A percentile compares a stretch with the other conserved stretches of the same genome.
Conservation (phyloP, 441 rosid genomes). For the Brassica balearica region DNA sequence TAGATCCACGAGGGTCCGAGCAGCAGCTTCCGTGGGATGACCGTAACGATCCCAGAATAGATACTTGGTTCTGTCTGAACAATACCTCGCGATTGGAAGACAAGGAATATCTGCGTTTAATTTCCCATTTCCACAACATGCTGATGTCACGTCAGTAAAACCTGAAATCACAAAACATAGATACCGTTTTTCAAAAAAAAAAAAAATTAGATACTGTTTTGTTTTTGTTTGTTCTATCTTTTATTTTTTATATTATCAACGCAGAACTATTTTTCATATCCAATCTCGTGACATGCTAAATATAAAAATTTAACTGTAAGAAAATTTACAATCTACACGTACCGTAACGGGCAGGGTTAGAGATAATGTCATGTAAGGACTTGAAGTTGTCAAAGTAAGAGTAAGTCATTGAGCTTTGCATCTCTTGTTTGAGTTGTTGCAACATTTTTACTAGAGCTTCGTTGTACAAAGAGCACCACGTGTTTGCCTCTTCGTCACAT, state of each 20-base stretch:
- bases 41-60: slow-evolving; percentile 75
- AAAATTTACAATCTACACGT: slow-evolving; percentile 23
- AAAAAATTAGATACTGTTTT: too few species aligned
- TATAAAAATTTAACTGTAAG: too few species aligned
- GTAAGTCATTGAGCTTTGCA: slow-evolving; percentile 50
- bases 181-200: not conserved
- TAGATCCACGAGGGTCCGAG: slow-evolving; percentile 31
- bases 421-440: slow-evolving; percentile 52
- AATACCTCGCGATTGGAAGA: slow-evolving; percentile 59
- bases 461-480: slow-evolving; percentile 54
- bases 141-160: slow-evolving; percentile 61
- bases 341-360: slow-evolving; percentile 64
- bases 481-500: slow-evolving; percentile 58
- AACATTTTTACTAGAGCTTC: slow-evolving; percentile 51
- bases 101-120: slow-evolving; percentile 65
- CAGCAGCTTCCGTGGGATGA: slow-evolving; percentile 58
- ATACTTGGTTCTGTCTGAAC: slow-evolving; percentile 74
- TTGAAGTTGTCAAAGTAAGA: slow-evolving; percentile 59
- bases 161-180: slow-evolving; percentile 25
- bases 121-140: slow-evolving; percentile 83
- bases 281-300: not conserved
- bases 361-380: slow-evolving; percentile 48
- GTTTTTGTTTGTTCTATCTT: not conserved
- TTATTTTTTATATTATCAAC: not conserved
- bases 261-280: not conserved